Evolutionary conservation across 2,329 filamentous ascomycete species (phyloP).

Genomic region (Aspergillus sp.): DNA sequence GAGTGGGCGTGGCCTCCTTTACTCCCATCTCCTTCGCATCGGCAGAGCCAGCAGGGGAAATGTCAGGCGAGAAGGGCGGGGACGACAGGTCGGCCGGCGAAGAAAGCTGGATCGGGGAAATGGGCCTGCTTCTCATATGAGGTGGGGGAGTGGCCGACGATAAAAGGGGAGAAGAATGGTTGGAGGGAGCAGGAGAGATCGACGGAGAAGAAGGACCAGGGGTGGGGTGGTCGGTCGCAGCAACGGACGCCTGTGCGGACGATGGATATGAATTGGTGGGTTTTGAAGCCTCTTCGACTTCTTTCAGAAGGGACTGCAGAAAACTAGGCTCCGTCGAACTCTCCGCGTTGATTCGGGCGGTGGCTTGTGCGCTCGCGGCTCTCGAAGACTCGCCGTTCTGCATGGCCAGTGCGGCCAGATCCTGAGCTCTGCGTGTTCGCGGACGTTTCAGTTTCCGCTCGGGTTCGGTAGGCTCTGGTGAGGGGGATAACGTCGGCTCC

Average conservation of each 20-base stretch:
- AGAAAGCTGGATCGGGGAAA: constrained; percentile 36
- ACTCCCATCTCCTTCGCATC: constrained; percentile 7
- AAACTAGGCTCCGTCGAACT: constrained; percentile 67
- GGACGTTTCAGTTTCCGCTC: constrained; percentile 86
- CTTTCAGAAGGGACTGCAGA: constrained; percentile 79
- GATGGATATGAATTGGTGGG: constrained; percentile 30
- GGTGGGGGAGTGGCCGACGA: constrained; percentile 41
- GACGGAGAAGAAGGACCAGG: constrained; percentile 43
- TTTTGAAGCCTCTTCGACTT: constrained; percentile 66
- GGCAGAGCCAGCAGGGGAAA: constrained; percentile 62
- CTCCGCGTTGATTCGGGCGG: constrained; percentile 34
- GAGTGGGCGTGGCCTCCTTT: constrained; percentile 3
- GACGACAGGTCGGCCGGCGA: constrained; percentile 31
- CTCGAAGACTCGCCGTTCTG: constrained; percentile 42
- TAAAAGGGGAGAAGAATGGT: constrained; percentile 39
- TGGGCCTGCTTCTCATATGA: constrained; percentile 30
- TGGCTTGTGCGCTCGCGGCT: constrained; percentile 29
- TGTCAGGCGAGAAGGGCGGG: constrained; percentile 64
- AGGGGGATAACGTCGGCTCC: constrained; percentile 72
- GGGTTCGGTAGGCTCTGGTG: constrained; percentile 64
- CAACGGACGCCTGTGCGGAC: constrained; percentile 36
- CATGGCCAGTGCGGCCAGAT: constrained; percentile 47
- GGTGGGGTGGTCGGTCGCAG: constrained; percentile 35
- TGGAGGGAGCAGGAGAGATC: constrained; percentile 41
- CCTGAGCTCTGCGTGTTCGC: constrained; percentile 68